These are phyloP conservation scores for Aspergillus neotritici DNA, from an alignment of 2,329 filamentous ascomycete genomes.

Conservation along the genomic window DNA sequence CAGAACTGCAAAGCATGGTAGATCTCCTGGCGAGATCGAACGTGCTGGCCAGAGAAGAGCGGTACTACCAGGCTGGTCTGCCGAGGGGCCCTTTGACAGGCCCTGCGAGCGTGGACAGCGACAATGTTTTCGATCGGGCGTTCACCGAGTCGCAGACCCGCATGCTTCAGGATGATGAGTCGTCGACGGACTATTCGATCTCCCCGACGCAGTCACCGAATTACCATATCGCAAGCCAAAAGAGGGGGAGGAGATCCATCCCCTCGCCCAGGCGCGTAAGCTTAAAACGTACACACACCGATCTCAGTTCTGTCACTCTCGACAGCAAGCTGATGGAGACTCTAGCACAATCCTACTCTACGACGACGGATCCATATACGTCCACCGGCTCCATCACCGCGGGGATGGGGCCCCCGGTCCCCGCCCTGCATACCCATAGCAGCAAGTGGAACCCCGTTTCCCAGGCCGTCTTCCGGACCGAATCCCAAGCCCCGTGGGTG, in stretches of 20 bases:
- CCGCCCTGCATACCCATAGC: conserved; percentile 75
- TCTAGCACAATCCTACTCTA: conserved; percentile 72
- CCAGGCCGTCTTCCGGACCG: conserved; percentile 97
- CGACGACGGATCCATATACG: conserved; percentile 43
- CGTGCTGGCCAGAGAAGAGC: conserved; percentile 58
- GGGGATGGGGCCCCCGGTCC: conserved; percentile 37
- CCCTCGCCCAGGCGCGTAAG: conserved; percentile 58
- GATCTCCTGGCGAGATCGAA: conserved; percentile 79
- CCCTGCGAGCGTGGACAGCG: conserved; percentile 64
- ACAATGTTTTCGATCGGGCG: conserved; percentile 79
- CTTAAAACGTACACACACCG: conserved; percentile 82
- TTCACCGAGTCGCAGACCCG: conserved; percentile 51
- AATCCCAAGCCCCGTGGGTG: conserved; percentile 83
- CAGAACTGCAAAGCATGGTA: conserved; percentile 84
- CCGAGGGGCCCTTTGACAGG: conserved; percentile 67
- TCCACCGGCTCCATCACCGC: conserved; percentile 30
- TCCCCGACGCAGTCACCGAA: conserved; percentile 26
- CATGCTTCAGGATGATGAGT: conserved; percentile 17
- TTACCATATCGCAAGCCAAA: conserved; percentile 27
- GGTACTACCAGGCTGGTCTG: conserved; percentile 43
- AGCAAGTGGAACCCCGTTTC: conserved; percentile 86
- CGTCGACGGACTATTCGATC: conserved; percentile 19
- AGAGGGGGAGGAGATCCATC: conserved; percentile 34
- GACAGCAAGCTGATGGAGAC: conserved; percentile 81
- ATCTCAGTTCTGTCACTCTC: conserved; percentile 66